Base-by-base conservation (phyloP, 2,329 filamentous ascomycete species). In the Penicillium rolfsii region DNA sequence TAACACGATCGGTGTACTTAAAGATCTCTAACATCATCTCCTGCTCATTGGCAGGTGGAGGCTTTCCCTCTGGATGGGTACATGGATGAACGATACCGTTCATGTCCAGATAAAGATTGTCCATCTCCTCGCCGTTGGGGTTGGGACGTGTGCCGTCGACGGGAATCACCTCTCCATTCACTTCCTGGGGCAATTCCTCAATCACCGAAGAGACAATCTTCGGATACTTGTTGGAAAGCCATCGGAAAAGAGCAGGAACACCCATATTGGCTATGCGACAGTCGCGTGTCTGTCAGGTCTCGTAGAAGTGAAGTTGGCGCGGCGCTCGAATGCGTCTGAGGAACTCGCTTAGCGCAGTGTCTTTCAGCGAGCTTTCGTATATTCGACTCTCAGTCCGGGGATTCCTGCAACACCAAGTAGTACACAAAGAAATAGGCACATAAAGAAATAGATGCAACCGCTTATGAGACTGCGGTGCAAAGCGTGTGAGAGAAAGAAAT, bases 11-110 rank as follows among this genome's bases (percentile, higher is more conserved):
- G n/a, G 95, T 99, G 79, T 99, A 99, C 74, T 90, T 91, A 83
- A 99, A 99, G 63, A 99, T 89, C 74, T 96, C 96, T 70, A 97
- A 77, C 95, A 99, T 99, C 95, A 99, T 99, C 80, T 98, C 95
- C 76, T 96, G 92, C 81, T 99, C 95, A 63, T 95, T 94, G 72
- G 89, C 90, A 11, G 95, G 95, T 4, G 95, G 87, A 1, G 95
- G 93, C 64, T 88, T 87, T 73, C 98, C 94, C 77, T 99, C 95
- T 0, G 95, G 95, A 80, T 99, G 95, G 50, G 94, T 97, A 80
- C 95, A 99, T 35, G 96, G 96, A 82, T 99, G 95, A 40, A 99
- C 95, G 68, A 99, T 99, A 75, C 95, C 96, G 78, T 99, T 99
- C 94, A 99, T 98, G 73, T 99, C 95, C 65, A 99, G 86, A 74